Evolutionary conservation across 176 grass and related monocot species (phyloP), one percentile per base, ranked within the genome.

Genomic region (Hordeum marinum): DNA sequence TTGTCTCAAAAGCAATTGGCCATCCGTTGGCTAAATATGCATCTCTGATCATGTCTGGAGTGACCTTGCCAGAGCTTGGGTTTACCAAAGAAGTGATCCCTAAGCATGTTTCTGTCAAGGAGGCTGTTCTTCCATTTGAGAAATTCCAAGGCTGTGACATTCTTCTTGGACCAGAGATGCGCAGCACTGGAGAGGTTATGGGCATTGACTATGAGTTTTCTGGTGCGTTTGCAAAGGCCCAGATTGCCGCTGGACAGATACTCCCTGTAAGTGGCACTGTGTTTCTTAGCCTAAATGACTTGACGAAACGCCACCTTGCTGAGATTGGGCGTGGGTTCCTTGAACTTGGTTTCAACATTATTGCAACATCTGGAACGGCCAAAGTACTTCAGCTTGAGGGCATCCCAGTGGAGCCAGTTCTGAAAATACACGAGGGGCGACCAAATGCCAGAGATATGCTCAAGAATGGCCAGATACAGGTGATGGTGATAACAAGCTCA

Each of bases 111-210:
- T 99, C 94, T 36, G 94, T 99, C 9, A 99, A 99, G 82, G 97
- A 99, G 81, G 94, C 94, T 31, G 97, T 99, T 61, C 86, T 99
- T 75, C 97, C 94, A 54, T 99, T 99, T 31, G 97, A 99, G 72
- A 99, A 99, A 89, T 99, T 99, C 68, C 97, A 96, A 94, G 97
- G 97, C 4, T 99, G 97, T 52, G 97, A 99, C 68, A 93, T 99
- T 24, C 94, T 99, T 84, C 97, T 99, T 52, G 97, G 97, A 18
- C 97, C 97, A 42, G 97, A 99, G 82, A 99, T 96, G 94, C 94
- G 94, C 59, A 99, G 97, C 90, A 99, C 97, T 66, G 97, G 94
- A 48, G 94, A 99, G 85, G 97, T 99, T 5, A 99, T 99, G 97
- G 97, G 97, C 63, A 99, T 99, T 68, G 97, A 96, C 65, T 96